A percentile compares a stretch with the other conserved stretches of the same genome.
Conservation (phyloP, 305 asterid genomes). For the Fraxinus platypoda region DNA sequence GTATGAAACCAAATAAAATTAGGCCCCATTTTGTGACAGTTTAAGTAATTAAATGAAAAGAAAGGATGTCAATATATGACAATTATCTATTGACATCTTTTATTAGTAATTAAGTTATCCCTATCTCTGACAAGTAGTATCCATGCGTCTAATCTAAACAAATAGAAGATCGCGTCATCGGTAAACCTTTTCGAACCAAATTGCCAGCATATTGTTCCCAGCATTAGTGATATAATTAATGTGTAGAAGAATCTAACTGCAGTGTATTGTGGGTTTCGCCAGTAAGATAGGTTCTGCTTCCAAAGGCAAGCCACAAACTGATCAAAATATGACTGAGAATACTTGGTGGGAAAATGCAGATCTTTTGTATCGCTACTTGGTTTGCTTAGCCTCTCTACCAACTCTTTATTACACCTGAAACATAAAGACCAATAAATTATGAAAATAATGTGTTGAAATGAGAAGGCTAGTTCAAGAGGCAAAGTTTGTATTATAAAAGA, state of each 20-base stretch:
- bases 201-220: slow-evolving; percentile 90
- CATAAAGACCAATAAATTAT: slow-evolving; percentile 13
- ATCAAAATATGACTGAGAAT: slow-evolving; percentile 54
- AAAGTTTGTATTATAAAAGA: slow-evolving; percentile 1
- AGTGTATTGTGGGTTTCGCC: slow-evolving; percentile 98
- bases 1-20: slow-evolving; percentile 28
- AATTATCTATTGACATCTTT: background rate
- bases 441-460: slow-evolving; percentile 22
- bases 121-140: background rate
- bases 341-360: slow-evolving; percentile 68
- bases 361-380: slow-evolving; percentile 73
- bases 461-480: slow-evolving; percentile 2
- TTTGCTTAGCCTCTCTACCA: slow-evolving; percentile 83
- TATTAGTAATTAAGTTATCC: background rate
- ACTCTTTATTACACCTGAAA: slow-evolving; percentile 63
- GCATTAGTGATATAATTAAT: slow-evolving; percentile 78
- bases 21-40: background rate
- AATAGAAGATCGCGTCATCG: slow-evolving; percentile 7
- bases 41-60: background rate
- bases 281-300: slow-evolving; percentile 92
- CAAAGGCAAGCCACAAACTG: slow-evolving; percentile 86
- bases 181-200: slow-evolving; percentile 84
- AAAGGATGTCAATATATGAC: background rate
- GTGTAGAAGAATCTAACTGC: slow-evolving; percentile 97
- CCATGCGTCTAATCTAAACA: background rate